A percentile compares a stretch with the other conserved stretches of the same genome.
Evolutionary conservation across 331 rosid species (phyloP).

Genomic region (Spiraea crenata): DNA sequence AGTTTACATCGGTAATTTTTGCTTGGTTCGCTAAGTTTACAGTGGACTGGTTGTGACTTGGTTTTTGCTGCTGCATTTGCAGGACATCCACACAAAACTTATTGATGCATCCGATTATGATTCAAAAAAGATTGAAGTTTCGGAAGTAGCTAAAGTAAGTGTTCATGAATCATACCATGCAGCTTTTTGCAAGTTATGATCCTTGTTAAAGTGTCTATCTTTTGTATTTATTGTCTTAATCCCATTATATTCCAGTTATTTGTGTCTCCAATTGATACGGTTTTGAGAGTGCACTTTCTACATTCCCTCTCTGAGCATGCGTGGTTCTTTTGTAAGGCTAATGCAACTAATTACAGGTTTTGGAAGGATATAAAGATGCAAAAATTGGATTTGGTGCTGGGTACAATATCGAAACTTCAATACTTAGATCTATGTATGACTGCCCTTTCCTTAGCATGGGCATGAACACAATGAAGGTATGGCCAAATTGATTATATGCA

Average conservation of each 20-base stretch:
- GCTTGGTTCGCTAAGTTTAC: constrained; percentile 17
- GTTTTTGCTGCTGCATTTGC: constrained; percentile 28
- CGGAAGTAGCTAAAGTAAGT: constrained; percentile 62
- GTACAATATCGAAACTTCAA: constrained; percentile 62
- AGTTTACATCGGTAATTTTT: constrained; percentile 38
- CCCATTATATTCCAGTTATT: neutral
- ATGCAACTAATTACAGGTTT: constrained; percentile 52
- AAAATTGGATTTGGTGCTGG: constrained; percentile 93
- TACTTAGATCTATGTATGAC: constrained; percentile 65
- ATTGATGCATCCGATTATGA: constrained; percentile 42
- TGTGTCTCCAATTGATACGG: constrained; percentile 4
- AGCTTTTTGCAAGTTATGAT: neutral
- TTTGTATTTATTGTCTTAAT: neutral
- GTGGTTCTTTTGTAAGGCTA: constrained; percentile 25
- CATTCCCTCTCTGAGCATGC: neutral
- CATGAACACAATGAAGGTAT: constrained; percentile 56
- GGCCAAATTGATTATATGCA: constrained; percentile 20
- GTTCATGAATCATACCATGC: constrained; percentile 2
- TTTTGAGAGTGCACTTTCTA: constrained; percentile 9
- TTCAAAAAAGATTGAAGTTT: constrained; percentile 41
- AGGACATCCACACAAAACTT: constrained; percentile 64
- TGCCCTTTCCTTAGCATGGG: constrained; percentile 77
- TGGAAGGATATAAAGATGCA: constrained; percentile 69
- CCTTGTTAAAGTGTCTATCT: neutral
- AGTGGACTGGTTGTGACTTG: constrained; percentile 20